A percentile compares a stretch with the other conserved stretches of the same genome.
Conservation (phyloP, 176 grass and related monocot genomes). For the Themeda triandra region DNA sequence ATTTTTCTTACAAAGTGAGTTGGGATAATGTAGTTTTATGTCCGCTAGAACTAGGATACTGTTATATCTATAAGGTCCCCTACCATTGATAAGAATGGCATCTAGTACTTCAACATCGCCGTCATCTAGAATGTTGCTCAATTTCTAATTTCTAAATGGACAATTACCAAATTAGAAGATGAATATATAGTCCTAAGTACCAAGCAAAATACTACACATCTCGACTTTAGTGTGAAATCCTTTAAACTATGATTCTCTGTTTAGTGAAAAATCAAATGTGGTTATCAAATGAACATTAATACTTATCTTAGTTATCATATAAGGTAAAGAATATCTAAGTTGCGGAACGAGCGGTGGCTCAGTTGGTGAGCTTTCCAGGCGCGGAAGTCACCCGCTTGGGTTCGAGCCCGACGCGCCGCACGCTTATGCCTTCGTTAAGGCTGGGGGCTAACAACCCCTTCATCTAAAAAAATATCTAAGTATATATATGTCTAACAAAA, state of each 20-base stretch:
- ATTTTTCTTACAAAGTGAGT: no score
- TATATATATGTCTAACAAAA: no score
- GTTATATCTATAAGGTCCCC: no score
- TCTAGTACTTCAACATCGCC: neutral
- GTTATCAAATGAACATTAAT: neutral
- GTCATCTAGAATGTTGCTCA: neutral
- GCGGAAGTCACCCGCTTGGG: no score
- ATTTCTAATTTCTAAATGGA: neutral
- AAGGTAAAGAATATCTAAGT: neutral
- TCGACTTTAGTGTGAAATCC: neutral
- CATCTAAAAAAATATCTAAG: no score
- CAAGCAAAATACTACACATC: neutral
- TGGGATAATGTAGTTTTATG: no score
- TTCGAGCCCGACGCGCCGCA: no score
- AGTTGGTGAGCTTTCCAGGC: no score
- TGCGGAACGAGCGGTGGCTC: no score
- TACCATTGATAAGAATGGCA: neutral
- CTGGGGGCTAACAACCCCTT: no score
- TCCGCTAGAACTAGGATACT: no score
- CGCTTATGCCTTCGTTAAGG: no score
- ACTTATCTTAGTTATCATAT: neutral
- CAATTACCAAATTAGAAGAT: neutral
- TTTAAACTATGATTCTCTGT: neutral
- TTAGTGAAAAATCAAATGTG: neutral
- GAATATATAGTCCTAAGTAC: neutral